Conservation (phyloP, 1,139 yeast genomes). For the Diutina pseudorugosa region DNA sequence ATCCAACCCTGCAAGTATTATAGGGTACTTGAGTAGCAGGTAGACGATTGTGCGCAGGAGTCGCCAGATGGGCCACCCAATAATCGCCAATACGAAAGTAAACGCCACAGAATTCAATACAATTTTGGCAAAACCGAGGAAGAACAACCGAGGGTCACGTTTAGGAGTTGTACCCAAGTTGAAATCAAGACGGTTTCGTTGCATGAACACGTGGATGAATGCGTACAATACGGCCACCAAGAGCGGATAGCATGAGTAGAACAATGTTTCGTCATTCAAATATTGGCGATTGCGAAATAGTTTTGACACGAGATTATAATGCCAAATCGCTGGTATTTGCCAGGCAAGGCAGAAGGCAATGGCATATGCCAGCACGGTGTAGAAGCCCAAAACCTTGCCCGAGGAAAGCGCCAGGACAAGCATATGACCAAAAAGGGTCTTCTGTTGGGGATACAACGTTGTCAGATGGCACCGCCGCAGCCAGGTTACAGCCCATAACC, state of each 20-base stretch:
- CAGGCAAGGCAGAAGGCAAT: conserved; percentile 20
- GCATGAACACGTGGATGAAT: conserved; percentile 41
- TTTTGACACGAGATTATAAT: conserved; percentile 28
- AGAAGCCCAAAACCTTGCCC: conserved; percentile 22
- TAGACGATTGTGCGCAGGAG: conserved; percentile 33
- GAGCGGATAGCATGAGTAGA: conserved; percentile 30
- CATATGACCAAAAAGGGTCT: conserved; percentile 37
- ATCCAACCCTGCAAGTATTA: conserved; percentile 23
- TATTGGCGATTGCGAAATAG: conserved; percentile 41
- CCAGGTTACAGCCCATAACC: conserved; percentile 30
- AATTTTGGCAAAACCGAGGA: conserved; percentile 16
- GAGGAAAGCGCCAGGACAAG: conserved; percentile 29
- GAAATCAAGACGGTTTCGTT: conserved; percentile 49
- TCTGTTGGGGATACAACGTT: conserved; percentile 37
- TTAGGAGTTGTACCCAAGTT: conserved; percentile 21
- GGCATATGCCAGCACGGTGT: conserved; percentile 24
- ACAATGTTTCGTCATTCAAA: conserved; percentile 52
- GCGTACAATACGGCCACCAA: conserved; percentile 37
- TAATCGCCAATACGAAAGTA: conserved; percentile 16
- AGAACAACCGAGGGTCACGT: not conserved
- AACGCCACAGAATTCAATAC: conserved; percentile 25
- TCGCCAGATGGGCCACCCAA: conserved; percentile 37
- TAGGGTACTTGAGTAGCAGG: conserved; percentile 17
- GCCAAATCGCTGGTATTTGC: conserved; percentile 17
- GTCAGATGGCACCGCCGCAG: conserved; percentile 38